These are phyloP conservation scores for Albugo candida DNA, from an alignment of 352 stramenopile species.

Conservation along the genomic window DNA sequence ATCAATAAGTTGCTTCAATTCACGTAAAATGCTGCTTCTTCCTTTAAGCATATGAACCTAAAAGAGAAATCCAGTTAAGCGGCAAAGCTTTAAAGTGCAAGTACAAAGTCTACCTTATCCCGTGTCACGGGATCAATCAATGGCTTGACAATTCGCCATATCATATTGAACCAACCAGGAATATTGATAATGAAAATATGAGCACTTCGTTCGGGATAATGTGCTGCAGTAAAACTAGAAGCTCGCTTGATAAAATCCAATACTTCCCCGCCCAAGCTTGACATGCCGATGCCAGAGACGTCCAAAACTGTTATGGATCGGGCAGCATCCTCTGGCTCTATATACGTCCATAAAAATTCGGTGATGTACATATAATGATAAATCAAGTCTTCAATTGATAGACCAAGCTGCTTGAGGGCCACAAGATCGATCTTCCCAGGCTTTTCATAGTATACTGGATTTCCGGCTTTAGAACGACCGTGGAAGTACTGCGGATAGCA, in stretches of 20 bases:
- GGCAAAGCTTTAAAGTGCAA: constrained; percentile 7
- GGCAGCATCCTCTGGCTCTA: constrained; percentile 49
- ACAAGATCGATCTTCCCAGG: constrained; percentile 73
- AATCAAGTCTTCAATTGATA: constrained; percentile 76
- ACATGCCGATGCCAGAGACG: constrained; percentile 74
- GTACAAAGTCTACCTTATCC: constrained; percentile 63
- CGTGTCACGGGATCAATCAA: constrained; percentile 86
- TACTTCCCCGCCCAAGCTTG: constrained; percentile 69
- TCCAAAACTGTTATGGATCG: constrained; percentile 72
- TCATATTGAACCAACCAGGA: constrained; percentile 86
- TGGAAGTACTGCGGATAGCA: constrained; percentile 86
- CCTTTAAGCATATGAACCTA: constrained; percentile 72
- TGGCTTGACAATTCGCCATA: constrained; percentile 87
- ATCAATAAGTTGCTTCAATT: constrained; percentile 54
- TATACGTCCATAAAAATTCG: constrained; percentile 76
- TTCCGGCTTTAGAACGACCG: constrained; percentile 47
- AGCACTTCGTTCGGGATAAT: constrained; percentile 87
- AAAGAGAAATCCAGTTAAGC: constrained; percentile 3
- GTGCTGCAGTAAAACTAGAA: constrained; percentile 70
- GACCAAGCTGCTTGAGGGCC: constrained; percentile 64
- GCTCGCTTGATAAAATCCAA: constrained; percentile 79
- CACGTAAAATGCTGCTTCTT: constrained; percentile 36
- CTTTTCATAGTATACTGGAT: constrained; percentile 72
- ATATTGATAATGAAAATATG: constrained; percentile 94
- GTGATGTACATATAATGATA: constrained; percentile 86